A percentile compares a stretch with the other conserved stretches of the same genome.
Evolutionary conservation across 306 rosid species (phyloP).

Genomic region (Mucuna pruriens): DNA sequence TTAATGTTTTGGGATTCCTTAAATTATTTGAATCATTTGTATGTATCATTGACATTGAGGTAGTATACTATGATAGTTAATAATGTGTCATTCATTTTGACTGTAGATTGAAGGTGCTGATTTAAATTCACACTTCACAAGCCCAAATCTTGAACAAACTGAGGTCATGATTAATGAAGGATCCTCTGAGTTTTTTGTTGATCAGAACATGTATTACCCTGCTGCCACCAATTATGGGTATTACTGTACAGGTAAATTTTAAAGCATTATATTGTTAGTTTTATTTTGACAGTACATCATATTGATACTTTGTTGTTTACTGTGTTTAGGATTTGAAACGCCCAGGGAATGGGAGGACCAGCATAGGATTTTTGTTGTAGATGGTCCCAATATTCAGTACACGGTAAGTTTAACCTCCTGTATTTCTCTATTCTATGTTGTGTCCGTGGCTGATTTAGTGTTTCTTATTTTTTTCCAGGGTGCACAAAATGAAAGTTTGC

Average conservation of each 20-base stretch:
- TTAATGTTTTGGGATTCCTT: neutral
- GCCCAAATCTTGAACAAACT: constrained; percentile 66
- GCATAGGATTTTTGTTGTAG: constrained; percentile 73
- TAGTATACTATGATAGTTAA: constrained; percentile 9
- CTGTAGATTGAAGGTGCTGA: constrained; percentile 65
- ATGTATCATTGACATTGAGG: neutral
- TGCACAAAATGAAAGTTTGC: constrained; percentile 79
- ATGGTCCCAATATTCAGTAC: constrained; percentile 77
- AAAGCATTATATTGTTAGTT: neutral
- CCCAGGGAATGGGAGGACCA: constrained; percentile 96
- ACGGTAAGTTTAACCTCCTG: constrained; percentile 51
- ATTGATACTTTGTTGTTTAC: constrained; percentile 1
- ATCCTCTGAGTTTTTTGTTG: constrained; percentile 79
- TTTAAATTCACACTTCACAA: constrained; percentile 58
- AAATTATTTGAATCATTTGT: neutral
- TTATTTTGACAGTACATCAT: constrained; percentile 3
- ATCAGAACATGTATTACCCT: constrained; percentile 87
- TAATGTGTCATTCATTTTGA: constrained; percentile 37
- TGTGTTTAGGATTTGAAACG: constrained; percentile 77
- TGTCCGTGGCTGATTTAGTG: constrained; percentile 5
- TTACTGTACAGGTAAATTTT: constrained; percentile 80
- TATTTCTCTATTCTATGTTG: constrained; percentile 4
- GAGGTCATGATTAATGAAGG: constrained; percentile 78
- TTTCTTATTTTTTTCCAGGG: constrained; percentile 56
- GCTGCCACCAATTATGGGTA: constrained; percentile 90